Percentiles rank a stretch among this genome's conserved stretches.
Conservation (phyloP, 768 basidiomycete genomes). For the Suillus clintonianus region DNA sequence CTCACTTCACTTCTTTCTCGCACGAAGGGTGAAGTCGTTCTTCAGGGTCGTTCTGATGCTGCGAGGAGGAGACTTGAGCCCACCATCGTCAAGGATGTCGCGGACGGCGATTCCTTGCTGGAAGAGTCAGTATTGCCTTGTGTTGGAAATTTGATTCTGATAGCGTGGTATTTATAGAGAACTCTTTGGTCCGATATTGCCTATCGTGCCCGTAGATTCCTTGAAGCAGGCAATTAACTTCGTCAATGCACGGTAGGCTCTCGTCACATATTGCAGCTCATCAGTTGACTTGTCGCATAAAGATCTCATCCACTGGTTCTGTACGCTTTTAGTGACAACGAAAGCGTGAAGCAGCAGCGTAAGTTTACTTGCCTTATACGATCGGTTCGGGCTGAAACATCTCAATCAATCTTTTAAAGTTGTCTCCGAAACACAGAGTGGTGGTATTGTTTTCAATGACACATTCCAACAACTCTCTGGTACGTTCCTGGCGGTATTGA, state of each 20-base stretch:
- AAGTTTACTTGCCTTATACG: slow-evolving; percentile 10
- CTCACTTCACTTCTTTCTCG: slow-evolving; percentile 51
- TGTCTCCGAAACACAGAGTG: slow-evolving; percentile 55
- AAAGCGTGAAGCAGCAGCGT: slow-evolving; percentile 41
- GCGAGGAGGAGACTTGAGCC: slow-evolving; percentile 52
- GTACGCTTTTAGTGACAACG: slow-evolving; percentile 62
- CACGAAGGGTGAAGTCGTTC: slow-evolving; percentile 58
- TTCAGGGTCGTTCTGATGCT: slow-evolving; percentile 38
- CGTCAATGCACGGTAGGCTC: slow-evolving; percentile 50
- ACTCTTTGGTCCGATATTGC: slow-evolving; percentile 71
- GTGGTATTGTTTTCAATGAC: slow-evolving; percentile 61
- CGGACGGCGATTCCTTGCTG: slow-evolving; percentile 57
- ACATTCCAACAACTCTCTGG: slow-evolving; percentile 54
- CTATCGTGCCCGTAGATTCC: slow-evolving; percentile 58
- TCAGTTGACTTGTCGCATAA: not conserved
- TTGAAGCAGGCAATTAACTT: slow-evolving; percentile 58
- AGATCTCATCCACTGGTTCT: slow-evolving; percentile 63
- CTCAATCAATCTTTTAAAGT: slow-evolving; percentile 37
- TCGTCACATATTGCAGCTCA: slow-evolving; percentile 24
- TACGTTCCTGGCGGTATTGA: slow-evolving; percentile 26
- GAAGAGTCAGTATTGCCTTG: slow-evolving; percentile 46
- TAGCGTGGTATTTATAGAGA: slow-evolving; percentile 44
- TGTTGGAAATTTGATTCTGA: not conserved
- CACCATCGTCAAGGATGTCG: slow-evolving; percentile 59
- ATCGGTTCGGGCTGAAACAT: not conserved